Base-by-base conservation (phyloP, 2,329 filamentous ascomycete species). In the Cordyceps javanica region DNA sequence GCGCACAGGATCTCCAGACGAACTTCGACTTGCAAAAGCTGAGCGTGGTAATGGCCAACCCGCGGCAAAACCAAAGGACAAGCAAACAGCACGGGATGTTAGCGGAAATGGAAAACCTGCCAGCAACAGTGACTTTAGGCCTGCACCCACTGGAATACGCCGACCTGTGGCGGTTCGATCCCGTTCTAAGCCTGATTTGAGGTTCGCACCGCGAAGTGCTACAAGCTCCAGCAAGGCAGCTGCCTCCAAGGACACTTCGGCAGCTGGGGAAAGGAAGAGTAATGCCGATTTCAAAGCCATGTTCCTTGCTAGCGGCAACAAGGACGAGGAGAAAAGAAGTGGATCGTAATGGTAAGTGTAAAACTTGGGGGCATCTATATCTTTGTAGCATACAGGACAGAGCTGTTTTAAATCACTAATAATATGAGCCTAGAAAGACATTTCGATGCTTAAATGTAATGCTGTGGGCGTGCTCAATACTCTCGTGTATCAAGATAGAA, bases 271-370 rank as follows among this genome's bases (percentile, higher is more conserved):
- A 62, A 82, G 80, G 72, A 82, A 80, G 71, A 82, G 74, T 64
- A 83, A 83, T 67, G 78, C 79, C 2, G 81, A 83, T 64, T 83
- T 83, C 63, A 82, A 79, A 67, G 77, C 79, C n/a, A 70, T 81
- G 66, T 75, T 81, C 55, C 63, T 80, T 8, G 63, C 64, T 55
- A 44, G 64, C 14, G 62, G 65, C 21, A 60, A 59, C 26, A 58
- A 65, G 11, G 23, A 8, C 6, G 44, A 30, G 7, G 34, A 49
- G 16, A 28, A 10, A 21, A 44, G 34, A 23, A 25, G 25, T 13
- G 23, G 16, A 28, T 2, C 9, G 55, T 59, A 26, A 52, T 54
- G 25, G 59, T 62, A 25, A 55, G 14, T 25, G 14, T 25, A 26
- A 5, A 21, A 26, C 3, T 44, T 21, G 36, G 19, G 38, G 11